Evolutionary conservation across 495 filamentous ascomycete genomes (phyloP), one percentile per base, ranked within the genome.

Genomic region (Hyaloscypha finlandica): DNA sequence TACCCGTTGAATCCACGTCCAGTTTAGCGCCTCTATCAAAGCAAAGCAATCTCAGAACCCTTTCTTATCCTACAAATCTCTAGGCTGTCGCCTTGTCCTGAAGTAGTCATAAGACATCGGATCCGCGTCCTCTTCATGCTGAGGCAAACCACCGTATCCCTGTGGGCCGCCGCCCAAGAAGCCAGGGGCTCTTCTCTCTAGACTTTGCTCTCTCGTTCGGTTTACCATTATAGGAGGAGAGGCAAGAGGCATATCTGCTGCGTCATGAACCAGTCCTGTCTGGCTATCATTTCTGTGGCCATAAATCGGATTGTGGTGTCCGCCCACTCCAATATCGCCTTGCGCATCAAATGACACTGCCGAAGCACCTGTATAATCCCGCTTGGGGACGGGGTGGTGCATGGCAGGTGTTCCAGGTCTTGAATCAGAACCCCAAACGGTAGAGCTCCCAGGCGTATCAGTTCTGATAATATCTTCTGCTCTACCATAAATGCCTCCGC

Each of bases 401-500:
- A 42, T 65, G 8, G 45, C 45, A 6, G 68, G 71, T 32, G 68
- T 69, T 20, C 70, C 68, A 25, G 73, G 70, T 60, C 70, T 30
- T 22, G 70, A 71, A 30, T 61, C 56, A 14, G 76, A 77, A n/a
- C 75, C 77, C 60, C 70, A 78, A 20, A 30, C 54, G 62, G 35
- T 64, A 33, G 80, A 78, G 31, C 82, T 86, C 45, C 86, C 82
- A 0, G 90, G 89, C 0, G 91, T 92, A 9, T 86, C 85, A 1
- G 89, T 87, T 22, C 90, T 84, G 59, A 88, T 81, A 29, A 37
- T 85, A 71, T 93, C 90, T n/a, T 85, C 82, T 2, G 85, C 81
- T 22, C 82, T 84, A 39, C 90, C 90, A 71, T 89, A 94, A 19
- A 94, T 83, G 55, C 85, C 83, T 32, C 92, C 84, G 30, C 90